Conservation (phyloP, 768 basidiomycete genomes). For the Kwoniella shandongensis region DNA sequence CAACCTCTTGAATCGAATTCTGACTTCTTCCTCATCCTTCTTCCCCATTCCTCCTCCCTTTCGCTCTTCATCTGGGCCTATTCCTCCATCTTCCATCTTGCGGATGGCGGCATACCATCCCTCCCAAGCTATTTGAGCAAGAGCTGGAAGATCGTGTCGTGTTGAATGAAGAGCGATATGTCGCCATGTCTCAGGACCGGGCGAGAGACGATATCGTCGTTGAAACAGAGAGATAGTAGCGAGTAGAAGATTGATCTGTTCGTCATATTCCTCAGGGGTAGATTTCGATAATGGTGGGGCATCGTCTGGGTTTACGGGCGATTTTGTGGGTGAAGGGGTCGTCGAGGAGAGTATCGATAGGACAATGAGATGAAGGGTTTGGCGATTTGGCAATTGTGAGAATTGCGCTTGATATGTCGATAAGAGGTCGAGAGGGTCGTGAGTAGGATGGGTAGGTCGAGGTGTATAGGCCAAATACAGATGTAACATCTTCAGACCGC, state of each 20-base stretch:
- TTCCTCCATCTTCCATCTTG: too few relatives aligned
- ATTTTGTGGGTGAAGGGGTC: too few relatives aligned
- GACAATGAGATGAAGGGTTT: slow-evolving; percentile 2
- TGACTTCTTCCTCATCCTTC: background rate
- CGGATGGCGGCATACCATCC: slow-evolving; percentile 11
- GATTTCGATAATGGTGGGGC: background rate
- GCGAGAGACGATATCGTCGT: background rate
- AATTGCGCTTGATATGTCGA: background rate
- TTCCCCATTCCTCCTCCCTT: background rate
- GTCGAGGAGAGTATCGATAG: background rate
- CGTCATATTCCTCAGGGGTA: background rate
- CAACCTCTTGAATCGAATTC: slow-evolving; percentile 6
- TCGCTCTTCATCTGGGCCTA: background rate
- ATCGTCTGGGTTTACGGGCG: background rate
- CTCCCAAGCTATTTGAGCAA: slow-evolving; percentile 8
- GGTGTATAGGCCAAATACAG: slow-evolving; percentile 12
- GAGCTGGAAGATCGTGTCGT: background rate
- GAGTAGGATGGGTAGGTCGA: background rate
- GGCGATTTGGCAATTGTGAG: background rate
- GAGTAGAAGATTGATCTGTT: background rate
- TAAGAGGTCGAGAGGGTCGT: slow-evolving; percentile 11
- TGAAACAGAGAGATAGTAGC: slow-evolving; percentile 16
- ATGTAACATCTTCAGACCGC: slow-evolving; percentile 2
- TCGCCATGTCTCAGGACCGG: slow-evolving; percentile 16
- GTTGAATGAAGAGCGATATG: background rate